Evolutionary conservation across 257 asterid genomes (phyloP), one percentile per base, ranked within the genome.

Genomic region (Solanum tacnaense): DNA sequence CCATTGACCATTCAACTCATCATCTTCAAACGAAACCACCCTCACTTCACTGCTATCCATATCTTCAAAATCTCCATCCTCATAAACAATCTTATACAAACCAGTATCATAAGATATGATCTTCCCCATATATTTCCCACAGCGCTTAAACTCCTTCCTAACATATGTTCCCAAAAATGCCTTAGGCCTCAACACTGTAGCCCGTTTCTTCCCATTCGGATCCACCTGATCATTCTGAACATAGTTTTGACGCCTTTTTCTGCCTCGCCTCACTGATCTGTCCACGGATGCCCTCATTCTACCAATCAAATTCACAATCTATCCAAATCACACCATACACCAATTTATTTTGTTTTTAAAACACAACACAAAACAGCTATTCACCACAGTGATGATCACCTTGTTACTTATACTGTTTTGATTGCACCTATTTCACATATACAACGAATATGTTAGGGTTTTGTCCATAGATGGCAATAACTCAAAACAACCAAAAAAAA

Each of bases 11-110:
- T 83, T 87, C 65, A 96, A 84, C 20, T 88, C 94, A 68, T 71
- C 84, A 81, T 95, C 98, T 75, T 92, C 94, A 39, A 94, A 89
- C 92, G 94, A 83, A 73, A 92, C 67, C 12, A 29, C 87, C 88
- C 88, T 93, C 58, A 92, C 88, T 90, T 93, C 94, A 86, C 92
- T 83, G 87, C 93, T 88, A 58, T 91, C 94, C 90, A 96, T 89
- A 91, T 94, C 98, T 90, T 96, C 99, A 13, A 90, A 92, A 89
- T 93, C 95, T 74, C 95, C 98, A 89, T 94, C 96, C 91, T 96
- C 99, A 72, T 95, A 96, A 23, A 88, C 91, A 62, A 96, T 89
- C 90, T 94, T 90, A 85, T 96, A 96, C 89, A 93, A 84, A 13
- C 98, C 98, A 8, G 94, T 74, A 84, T 89, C 93, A 88, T 94